Evolutionary conservation across 202 grass and related monocot species (phyloP).

Genomic region (Panicum virgatum): DNA sequence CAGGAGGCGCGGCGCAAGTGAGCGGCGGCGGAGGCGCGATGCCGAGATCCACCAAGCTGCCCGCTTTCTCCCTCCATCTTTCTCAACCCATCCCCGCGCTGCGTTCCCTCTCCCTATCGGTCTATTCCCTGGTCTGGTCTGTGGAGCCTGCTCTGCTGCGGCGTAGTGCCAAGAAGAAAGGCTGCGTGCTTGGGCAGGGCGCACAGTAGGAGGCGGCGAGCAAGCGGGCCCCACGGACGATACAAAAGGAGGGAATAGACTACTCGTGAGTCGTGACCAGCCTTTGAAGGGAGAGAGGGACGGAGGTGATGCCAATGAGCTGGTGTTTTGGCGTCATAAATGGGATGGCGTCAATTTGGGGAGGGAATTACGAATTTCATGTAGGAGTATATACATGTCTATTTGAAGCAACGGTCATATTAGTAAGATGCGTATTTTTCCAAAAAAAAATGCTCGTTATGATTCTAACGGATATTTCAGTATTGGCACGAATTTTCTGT

Average conservation of each 20-base stretch:
- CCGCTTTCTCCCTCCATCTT: conserved; percentile 39
- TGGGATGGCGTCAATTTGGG: conserved; percentile 13
- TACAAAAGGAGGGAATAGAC: conserved; percentile 8
- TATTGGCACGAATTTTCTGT: neutral
- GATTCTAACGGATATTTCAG: neutral
- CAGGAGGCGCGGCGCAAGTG: neutral
- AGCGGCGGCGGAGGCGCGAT: neutral
- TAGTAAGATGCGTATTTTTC: neutral
- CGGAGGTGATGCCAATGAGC: neutral
- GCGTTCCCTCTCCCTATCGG: neutral
- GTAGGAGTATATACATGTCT: neutral
- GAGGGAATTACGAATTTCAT: neutral
- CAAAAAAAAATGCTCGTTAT: neutral
- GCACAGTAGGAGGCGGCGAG: conserved; percentile 23
- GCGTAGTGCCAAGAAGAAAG: conserved; percentile 39
- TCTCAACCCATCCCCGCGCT: conserved; percentile 34
- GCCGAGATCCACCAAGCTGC: conserved; percentile 43
- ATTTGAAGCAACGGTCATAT: neutral
- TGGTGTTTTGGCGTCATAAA: conserved; percentile 12
- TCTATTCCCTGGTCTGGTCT: too few species aligned
- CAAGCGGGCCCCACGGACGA: conserved; percentile 30
- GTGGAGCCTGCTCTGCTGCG: neutral
- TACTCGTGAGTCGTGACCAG: neutral
- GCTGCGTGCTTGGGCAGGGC: conserved; percentile 4
- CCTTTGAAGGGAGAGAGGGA: conserved; percentile 1